Percentiles rank a stretch among this genome's conserved stretches.
Evolutionary conservation across 2,329 filamentous ascomycete species (phyloP).

Genomic region (Aspergillus cejpii): DNA sequence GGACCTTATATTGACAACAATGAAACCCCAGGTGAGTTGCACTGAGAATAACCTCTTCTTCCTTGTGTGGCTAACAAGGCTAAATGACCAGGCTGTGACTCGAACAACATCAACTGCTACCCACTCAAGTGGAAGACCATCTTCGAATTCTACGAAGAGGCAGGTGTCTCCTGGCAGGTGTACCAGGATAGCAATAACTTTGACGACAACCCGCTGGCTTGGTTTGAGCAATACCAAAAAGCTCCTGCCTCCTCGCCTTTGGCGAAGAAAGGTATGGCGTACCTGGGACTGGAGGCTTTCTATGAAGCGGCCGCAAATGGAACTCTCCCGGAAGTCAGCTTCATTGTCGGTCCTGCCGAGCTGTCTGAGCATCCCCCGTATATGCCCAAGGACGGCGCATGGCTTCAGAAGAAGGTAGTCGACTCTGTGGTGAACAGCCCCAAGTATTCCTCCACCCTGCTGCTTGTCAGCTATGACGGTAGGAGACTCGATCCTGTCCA

Average conservation of each 20-base stretch:
- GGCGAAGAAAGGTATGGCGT: conserved; percentile 44
- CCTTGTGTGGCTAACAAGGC: background rate
- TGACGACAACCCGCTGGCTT: conserved; percentile 50
- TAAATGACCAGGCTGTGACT: conserved; percentile 37
- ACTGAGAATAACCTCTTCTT: background rate
- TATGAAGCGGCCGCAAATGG: conserved; percentile 47
- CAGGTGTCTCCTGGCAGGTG: conserved; percentile 47
- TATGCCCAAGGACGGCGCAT: conserved; percentile 49
- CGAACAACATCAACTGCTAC: conserved; percentile 45
- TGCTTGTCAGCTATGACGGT: conserved; percentile 49
- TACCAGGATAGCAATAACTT: conserved; percentile 49
- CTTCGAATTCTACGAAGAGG: conserved; percentile 45
- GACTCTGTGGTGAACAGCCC: conserved; percentile 47
- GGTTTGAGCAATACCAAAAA: conserved; percentile 49
- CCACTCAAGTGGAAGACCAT: conserved; percentile 51
- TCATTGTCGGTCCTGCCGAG: conserved; percentile 46
- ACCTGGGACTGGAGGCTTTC: conserved; percentile 45
- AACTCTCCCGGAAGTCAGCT: conserved; percentile 47
- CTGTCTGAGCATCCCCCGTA: conserved; percentile 51
- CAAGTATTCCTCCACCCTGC: conserved; percentile 44
- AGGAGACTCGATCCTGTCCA: conserved; percentile 8
- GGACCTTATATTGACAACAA: conserved; percentile 49
- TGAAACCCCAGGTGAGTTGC: conserved; percentile 40
- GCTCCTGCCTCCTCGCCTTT: conserved; percentile 39
- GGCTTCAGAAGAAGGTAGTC: conserved; percentile 50